A percentile compares a stretch with the other conserved stretches of the same genome.
These are phyloP conservation scores for Secale cereale DNA, from an alignment of 176 grass and related monocot genomes.

Conservation along the genomic window DNA sequence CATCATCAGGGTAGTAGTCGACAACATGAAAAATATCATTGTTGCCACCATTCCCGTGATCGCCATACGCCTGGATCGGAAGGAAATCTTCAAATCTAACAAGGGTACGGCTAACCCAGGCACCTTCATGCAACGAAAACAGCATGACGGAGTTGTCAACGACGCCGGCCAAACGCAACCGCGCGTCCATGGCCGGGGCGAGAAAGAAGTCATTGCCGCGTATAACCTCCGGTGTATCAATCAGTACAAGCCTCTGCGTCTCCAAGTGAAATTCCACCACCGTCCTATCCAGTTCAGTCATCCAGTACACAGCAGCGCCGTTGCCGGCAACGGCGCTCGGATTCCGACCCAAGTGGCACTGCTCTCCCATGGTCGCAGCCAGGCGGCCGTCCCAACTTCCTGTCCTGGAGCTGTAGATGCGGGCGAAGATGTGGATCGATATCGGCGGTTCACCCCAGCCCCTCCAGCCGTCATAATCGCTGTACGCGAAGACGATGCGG, in stretches of 20 bases:
- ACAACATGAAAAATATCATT: not conserved
- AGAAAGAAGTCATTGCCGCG: not conserved
- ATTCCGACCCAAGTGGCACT: not conserved
- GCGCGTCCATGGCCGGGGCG: not conserved
- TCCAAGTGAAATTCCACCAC: too few relatives aligned
- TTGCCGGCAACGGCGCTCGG: not conserved
- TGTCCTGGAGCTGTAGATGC: not conserved
- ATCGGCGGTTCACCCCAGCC: not conserved
- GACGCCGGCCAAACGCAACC: not conserved
- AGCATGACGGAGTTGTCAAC: not conserved
- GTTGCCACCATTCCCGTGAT: not conserved
- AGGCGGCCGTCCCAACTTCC: not conserved
- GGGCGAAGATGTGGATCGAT: not conserved
- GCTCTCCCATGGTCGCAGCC: not conserved
- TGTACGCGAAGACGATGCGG: too few relatives aligned
- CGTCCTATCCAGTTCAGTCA: too few relatives aligned
- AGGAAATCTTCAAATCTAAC: not conserved
- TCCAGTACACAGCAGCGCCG: not conserved
- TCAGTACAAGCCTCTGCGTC: too few relatives aligned
- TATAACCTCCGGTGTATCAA: not conserved
- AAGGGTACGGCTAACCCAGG: not conserved
- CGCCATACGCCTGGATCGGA: not conserved
- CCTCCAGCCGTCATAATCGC: not conserved
- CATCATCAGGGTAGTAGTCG: too few relatives aligned
- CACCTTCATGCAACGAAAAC: not conserved